phyloP scores from a whole-genome alignment of 352 stramenopile species.

The Phytophthora tubulina region DNA sequence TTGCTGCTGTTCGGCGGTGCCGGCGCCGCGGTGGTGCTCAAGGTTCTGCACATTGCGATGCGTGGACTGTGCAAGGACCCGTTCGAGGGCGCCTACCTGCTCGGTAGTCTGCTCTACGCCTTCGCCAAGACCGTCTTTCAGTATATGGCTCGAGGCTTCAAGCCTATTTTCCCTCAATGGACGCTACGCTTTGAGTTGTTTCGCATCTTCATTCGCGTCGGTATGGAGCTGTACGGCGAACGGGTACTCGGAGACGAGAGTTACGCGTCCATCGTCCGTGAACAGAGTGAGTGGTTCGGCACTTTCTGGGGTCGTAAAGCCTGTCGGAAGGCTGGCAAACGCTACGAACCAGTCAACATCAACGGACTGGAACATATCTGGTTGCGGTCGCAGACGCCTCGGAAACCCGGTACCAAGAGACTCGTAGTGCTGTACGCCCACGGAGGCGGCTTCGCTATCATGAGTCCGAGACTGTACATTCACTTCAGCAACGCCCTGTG shows the following conservation, averaged over 20 bases:
- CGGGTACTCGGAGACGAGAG: slow-evolving; percentile 32
- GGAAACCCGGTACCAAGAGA: slow-evolving; percentile 19
- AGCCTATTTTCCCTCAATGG: slow-evolving; percentile 50
- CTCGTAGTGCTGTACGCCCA: slow-evolving; percentile 53
- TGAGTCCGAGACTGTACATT: slow-evolving; percentile 56
- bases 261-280: slow-evolving; percentile 43
- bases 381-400: slow-evolving; percentile 24
- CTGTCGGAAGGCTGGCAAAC: slow-evolving; percentile 27
- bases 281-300: slow-evolving; percentile 39
- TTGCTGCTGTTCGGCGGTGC: slow-evolving; percentile 22
- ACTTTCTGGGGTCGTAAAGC: slow-evolving; percentile 35
- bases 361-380: slow-evolving; percentile 53
- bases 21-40: slow-evolving; percentile 23
- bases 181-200: slow-evolving; percentile 55
- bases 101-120: slow-evolving; percentile 31
- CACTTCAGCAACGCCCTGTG: slow-evolving; percentile 45
- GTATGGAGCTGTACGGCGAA: slow-evolving; percentile 42
- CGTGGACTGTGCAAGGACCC: slow-evolving; percentile 40
- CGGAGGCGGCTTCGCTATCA: slow-evolving; percentile 55
- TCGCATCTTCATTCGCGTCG: slow-evolving; percentile 35
- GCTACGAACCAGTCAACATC: slow-evolving; percentile 33
- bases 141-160: slow-evolving; percentile 39
- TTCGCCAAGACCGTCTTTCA: slow-evolving; percentile 29
- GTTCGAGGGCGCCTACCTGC: slow-evolving; percentile 33
- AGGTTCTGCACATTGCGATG: slow-evolving; percentile 36